Percentiles rank a stretch among this genome's conserved stretches.
These are phyloP conservation scores for Globisporangium spinosum DNA, from an alignment of 352 stramenopile genomes.

Conservation along the genomic window DNA sequence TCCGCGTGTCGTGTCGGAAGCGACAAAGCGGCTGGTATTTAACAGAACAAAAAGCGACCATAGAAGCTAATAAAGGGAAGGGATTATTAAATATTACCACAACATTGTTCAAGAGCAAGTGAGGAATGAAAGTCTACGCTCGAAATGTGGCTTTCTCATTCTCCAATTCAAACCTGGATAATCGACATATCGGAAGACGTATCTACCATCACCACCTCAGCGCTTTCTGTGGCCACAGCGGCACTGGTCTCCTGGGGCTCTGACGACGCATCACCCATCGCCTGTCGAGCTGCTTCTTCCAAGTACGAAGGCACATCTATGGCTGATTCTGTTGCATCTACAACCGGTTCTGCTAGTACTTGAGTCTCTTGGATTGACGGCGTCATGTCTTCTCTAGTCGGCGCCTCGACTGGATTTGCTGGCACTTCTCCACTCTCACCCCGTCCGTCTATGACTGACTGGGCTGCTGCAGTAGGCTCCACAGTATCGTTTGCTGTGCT, in stretches of 20 bases:
- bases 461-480: neutral
- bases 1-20: constrained; percentile 46
- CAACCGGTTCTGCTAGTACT: neutral
- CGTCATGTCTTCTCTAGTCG: neutral
- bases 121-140: too few relatives aligned
- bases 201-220: neutral
- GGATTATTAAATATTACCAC: neutral
- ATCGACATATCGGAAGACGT: neutral
- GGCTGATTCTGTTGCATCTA: neutral
- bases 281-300: neutral
- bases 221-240: neutral
- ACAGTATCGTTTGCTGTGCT: neutral
- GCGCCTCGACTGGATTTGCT: neutral
- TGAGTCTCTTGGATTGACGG: neutral
- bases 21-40: constrained; percentile 9
- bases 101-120: neutral
- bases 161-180: constrained; percentile 8
- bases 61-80: neutral
- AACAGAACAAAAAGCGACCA: neutral
- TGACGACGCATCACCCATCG: too few relatives aligned
- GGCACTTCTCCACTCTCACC: neutral
- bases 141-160: neutral
- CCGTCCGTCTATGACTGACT: neutral
- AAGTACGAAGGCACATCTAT: neutral
- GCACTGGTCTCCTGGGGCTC: neutral